Conservation (phyloP, 306 rosid genomes). For the Nissolia schottii region DNA sequence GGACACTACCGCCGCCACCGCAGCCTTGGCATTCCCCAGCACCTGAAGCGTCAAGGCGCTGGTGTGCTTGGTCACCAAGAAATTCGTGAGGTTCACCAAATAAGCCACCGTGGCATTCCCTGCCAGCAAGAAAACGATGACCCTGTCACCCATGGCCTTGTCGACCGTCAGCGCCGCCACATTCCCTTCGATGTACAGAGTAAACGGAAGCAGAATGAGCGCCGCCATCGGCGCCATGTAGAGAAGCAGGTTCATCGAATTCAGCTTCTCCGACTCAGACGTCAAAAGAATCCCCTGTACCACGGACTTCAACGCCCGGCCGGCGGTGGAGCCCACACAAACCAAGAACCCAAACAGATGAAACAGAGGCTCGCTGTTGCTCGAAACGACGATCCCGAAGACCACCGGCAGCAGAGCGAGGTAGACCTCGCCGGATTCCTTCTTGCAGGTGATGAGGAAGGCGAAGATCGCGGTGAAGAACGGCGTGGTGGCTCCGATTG, state of each 20-base stretch:
- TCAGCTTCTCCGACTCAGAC: constrained; percentile 88
- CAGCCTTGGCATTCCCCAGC: constrained; percentile 89
- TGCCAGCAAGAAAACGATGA: constrained; percentile 51
- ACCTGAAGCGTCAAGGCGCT: constrained; percentile 92
- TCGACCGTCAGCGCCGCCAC: constrained; percentile 54
- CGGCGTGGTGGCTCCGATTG: constrained; percentile 91
- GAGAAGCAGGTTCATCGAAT: constrained; percentile 85
- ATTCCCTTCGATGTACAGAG: constrained; percentile 83
- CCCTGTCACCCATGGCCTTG: constrained; percentile 56
- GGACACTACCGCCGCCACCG: constrained; percentile 89
- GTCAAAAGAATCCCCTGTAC: constrained; percentile 82
- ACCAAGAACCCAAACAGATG: constrained; percentile 29
- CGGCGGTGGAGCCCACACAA: constrained; percentile 25
- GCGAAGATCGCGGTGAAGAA: background rate
- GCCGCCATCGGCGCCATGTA: constrained; percentile 40
- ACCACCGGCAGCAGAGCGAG: constrained; percentile 68
- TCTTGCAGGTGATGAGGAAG: background rate
- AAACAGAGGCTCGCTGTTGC: constrained; percentile 26
- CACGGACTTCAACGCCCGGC: constrained; percentile 83
- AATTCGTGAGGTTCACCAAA: constrained; percentile 26
- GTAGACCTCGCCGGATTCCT: background rate
- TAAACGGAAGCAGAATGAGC: constrained; percentile 62
- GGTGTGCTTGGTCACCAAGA: constrained; percentile 88
- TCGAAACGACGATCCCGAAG: constrained; percentile 60
- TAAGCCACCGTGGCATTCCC: constrained; percentile 98